Percentiles rank a stretch among this genome's conserved stretches.
phyloP scores from a whole-genome alignment of 2,329 filamentous ascomycete genomes.

The Pyricularia sp. region DNA sequence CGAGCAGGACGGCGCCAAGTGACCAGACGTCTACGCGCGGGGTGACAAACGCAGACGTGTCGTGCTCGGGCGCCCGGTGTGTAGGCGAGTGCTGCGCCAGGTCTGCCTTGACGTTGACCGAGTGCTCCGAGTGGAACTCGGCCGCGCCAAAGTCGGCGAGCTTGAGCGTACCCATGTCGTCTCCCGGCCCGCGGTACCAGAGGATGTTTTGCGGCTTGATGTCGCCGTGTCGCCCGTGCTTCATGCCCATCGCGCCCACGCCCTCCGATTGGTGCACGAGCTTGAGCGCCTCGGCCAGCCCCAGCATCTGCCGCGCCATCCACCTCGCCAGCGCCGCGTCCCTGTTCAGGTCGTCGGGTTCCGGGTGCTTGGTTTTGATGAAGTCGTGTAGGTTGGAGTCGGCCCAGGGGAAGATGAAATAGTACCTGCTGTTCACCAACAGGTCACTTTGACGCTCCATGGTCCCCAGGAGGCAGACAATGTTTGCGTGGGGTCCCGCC shows the following conservation, averaged over 20 bases:
- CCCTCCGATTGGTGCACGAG: neutral
- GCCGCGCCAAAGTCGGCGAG: slow-evolving; percentile 11
- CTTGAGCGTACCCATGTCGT: slow-evolving; percentile 1
- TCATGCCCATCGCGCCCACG: slow-evolving; percentile 4
- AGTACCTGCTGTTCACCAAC: neutral
- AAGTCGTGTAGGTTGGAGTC: slow-evolving; percentile 8
- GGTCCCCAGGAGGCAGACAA: slow-evolving; percentile 12
- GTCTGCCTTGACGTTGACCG: neutral
- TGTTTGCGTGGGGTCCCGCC: slow-evolving; percentile 7
- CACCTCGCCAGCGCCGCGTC: slow-evolving; percentile 4
- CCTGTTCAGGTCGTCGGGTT: neutral
- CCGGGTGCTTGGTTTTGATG: slow-evolving; percentile 3
- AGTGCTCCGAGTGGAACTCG: slow-evolving; percentile 4
- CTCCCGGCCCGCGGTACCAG: slow-evolving; percentile 7
- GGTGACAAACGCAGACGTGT: neutral
- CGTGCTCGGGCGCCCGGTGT: slow-evolving; percentile 10
- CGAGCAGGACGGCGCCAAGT: slow-evolving; percentile 13
- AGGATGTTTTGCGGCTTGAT: slow-evolving; percentile 16
- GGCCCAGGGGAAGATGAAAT: slow-evolving; percentile 13
- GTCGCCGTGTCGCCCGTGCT: slow-evolving; percentile 10
- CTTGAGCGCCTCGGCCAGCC: slow-evolving; percentile 9
- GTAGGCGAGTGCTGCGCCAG: neutral
- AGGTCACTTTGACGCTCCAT: slow-evolving; percentile 7
- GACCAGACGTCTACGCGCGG: slow-evolving; percentile 13
- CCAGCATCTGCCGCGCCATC: slow-evolving; percentile 11